These are phyloP conservation scores for Rubus idaeus DNA, from an alignment of 306 rosid species.

Conservation along the genomic window DNA sequence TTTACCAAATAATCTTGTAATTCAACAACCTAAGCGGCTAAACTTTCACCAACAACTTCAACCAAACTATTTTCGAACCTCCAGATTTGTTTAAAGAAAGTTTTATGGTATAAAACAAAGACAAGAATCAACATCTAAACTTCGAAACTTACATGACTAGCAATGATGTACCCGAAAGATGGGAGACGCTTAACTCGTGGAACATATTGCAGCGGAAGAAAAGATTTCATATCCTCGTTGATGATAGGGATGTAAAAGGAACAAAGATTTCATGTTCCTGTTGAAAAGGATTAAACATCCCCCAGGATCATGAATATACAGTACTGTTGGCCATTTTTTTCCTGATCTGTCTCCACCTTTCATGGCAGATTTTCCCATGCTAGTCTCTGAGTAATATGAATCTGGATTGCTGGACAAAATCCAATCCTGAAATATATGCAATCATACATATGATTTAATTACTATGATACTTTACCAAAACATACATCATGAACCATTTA, in stretches of 20 bases:
- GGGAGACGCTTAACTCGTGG: background rate
- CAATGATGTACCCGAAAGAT: background rate
- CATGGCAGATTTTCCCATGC: background rate
- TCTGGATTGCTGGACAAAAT: background rate
- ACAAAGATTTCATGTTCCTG: background rate
- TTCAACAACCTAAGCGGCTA: too few species aligned
- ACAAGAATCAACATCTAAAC: background rate
- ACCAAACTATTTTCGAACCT: too few species aligned
- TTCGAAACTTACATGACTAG: background rate
- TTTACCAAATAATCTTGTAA: background rate
- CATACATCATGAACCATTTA: background rate
- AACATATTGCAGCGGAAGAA: background rate
- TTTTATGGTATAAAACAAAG: too few species aligned
- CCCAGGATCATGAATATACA: background rate
- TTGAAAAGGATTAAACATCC: background rate
- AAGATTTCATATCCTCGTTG: background rate
- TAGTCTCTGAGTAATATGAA: background rate
- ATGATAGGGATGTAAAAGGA: background rate
- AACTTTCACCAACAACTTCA: too few species aligned
- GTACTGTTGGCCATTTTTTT: background rate
- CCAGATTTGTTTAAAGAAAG: too few species aligned
- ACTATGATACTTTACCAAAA: background rate
- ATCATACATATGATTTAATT: background rate
- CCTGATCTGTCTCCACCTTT: background rate
- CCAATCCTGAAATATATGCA: background rate